These are phyloP conservation scores for Moesziomyces sp. DNA, from an alignment of 1,284 basidiomycete genomes.

Conservation along the genomic window DNA sequence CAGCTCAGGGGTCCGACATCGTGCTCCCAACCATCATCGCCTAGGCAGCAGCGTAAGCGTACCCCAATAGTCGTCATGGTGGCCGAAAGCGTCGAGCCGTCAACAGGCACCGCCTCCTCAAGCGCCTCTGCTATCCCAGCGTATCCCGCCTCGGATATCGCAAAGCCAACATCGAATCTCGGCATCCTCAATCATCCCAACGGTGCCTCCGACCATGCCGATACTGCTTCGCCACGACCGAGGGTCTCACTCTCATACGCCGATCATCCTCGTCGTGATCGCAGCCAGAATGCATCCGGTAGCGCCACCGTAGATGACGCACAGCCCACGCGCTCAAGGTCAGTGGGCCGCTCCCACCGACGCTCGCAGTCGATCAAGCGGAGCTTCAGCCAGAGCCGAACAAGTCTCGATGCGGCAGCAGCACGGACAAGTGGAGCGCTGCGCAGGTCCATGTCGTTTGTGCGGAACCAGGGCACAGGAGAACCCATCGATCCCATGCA, in stretches of 20 bases:
- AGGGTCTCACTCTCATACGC: constrained; percentile 27
- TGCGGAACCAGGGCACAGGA: constrained; percentile 1
- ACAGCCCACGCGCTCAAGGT: constrained; percentile 8
- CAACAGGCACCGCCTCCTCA: constrained; percentile 5
- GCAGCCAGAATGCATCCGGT: constrained; percentile 15
- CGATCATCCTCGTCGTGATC: constrained; percentile 12
- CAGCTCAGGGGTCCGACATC: too few species aligned
- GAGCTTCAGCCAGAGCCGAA: constrained; percentile 12
- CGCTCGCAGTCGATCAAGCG: constrained; percentile 18
- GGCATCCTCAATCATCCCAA: constrained; percentile 4
- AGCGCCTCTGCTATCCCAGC: constrained; percentile 13
- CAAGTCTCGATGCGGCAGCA: constrained; percentile 16
- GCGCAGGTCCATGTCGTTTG: constrained; percentile 19
- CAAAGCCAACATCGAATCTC: constrained; percentile 5
- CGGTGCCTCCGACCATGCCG: neutral
- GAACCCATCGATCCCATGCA: constrained; percentile 41
- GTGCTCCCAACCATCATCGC: neutral
- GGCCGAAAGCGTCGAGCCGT: neutral
- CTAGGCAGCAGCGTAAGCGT: neutral
- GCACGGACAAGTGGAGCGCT: constrained; percentile 13
- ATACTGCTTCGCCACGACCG: neutral
- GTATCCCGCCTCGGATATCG: constrained; percentile 14
- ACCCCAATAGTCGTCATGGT: neutral
- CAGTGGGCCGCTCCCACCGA: constrained; percentile 11
- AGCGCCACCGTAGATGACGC: neutral